Evolutionary conservation across 2,329 filamentous ascomycete species (phyloP), one percentile per base, ranked within the genome.

Genomic region (Trichophyton simii): DNA sequence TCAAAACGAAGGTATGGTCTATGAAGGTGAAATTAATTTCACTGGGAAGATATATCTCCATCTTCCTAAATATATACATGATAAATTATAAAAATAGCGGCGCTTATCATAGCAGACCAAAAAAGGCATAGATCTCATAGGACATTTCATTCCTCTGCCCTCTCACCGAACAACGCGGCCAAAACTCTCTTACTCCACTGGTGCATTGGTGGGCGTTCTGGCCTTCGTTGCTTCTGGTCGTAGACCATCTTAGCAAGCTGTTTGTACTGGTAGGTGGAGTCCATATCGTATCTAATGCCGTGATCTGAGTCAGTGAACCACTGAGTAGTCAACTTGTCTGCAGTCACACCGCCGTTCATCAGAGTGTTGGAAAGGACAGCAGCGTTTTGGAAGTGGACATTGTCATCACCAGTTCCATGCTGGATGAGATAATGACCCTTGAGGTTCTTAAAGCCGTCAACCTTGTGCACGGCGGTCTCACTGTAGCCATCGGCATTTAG

Each of bases 371-470:
- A 73, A 38, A 88, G 70, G 0, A 80, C 83, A 0, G 84, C 85
- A 0, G 80, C 68, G 64, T 88, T 83, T 72, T 88, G 85, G 69
- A 86, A 87, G 68, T 88, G 86, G 13, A 88, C 86, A 59, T 88
- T 88, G 66, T 88, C 86, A 64, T 88, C 86, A 0, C 84, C 85
- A 0, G 83, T 82, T 0, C 85, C 86, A 67, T 88, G 86, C 63
- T 85, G 79, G 50, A 88, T 77, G 3, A 83, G 74, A 64, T 87
- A 82, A 1, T 80, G 79, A 2, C 86, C 86, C 0, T 75, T 75
- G 7, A 86, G 77, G 59, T 80, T 80, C 73, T 82, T 82, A 77
- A 88, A 88, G 0, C 86, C 85, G 0, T 75, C 75, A 0, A 77
- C 71, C 2, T 82, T 77, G 62, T 79, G 78, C 1, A 88, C 83